Evolutionary conservation across 2,329 filamentous ascomycete species (phyloP).

Genomic region (Calonectria pseudoreteaudii): DNA sequence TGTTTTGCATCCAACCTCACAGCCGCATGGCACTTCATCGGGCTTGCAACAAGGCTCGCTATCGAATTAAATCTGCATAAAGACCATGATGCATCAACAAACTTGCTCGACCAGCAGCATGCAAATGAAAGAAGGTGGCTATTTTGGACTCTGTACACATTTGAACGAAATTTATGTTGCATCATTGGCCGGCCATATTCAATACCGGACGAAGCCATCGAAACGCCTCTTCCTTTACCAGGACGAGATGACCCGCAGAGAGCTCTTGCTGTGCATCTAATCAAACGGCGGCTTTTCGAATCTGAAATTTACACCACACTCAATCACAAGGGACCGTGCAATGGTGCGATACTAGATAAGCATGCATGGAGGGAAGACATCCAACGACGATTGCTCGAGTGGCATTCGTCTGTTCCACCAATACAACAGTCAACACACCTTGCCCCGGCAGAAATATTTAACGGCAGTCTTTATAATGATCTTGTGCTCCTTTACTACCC

Average conservation of each 20-base stretch:
- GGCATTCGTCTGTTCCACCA: slow-evolving; percentile 28
- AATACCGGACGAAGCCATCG: slow-evolving; percentile 33
- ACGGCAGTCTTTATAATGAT: slow-evolving; percentile 29
- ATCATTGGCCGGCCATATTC: slow-evolving; percentile 27
- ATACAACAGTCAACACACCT: slow-evolving; percentile 31
- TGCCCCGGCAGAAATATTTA: slow-evolving; percentile 37
- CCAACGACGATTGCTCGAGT: slow-evolving; percentile 30
- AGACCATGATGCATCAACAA: background rate
- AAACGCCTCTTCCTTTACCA: slow-evolving; percentile 15
- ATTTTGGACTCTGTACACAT: slow-evolving; percentile 32
- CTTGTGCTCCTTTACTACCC: slow-evolving; percentile 39
- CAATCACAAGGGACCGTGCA: slow-evolving; percentile 21
- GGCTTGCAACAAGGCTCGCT: slow-evolving; percentile 26
- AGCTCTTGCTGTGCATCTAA: slow-evolving; percentile 33
- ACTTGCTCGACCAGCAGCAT: background rate
- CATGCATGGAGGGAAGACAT: slow-evolving; percentile 34
- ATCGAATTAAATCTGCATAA: slow-evolving; percentile 30
- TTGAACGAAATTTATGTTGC: slow-evolving; percentile 32
- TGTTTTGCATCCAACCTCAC: slow-evolving; percentile 30
- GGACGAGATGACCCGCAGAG: slow-evolving; percentile 12
- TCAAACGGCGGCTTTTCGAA: slow-evolving; percentile 36
- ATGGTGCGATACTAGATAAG: slow-evolving; percentile 29
- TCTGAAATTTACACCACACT: slow-evolving; percentile 41
- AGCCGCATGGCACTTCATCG: slow-evolving; percentile 34
- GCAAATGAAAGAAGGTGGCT: slow-evolving; percentile 15